Percentiles rank a stretch among this genome's conserved stretches.
Conservation (phyloP, 768 basidiomycete genomes). For the Phanerochaete carnosa region DNA sequence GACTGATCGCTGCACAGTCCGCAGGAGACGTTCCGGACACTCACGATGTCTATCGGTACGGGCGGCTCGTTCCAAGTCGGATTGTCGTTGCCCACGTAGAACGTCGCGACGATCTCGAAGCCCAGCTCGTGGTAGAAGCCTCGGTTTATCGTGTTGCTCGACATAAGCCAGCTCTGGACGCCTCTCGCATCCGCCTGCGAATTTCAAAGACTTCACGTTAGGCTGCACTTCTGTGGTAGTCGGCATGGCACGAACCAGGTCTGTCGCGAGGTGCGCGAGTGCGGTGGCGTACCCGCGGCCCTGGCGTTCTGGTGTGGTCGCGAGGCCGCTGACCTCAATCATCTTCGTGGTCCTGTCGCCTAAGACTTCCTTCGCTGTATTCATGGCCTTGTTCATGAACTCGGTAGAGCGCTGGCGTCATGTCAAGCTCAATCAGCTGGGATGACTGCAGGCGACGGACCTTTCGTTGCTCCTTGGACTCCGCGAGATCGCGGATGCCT, state of each 20-base stretch:
- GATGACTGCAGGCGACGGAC: not conserved
- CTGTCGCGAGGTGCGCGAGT: not conserved
- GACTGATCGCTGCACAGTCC: too few relatives aligned
- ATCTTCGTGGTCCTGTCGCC: not conserved
- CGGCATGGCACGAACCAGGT: not conserved
- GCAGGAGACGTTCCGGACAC: not conserved
- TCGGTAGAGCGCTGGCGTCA: not conserved
- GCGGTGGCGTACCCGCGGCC: constrained; percentile 9
- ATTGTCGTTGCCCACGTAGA: constrained; percentile 12
- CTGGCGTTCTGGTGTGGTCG: not conserved
- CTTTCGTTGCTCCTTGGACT: not conserved
- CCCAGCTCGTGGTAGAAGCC: constrained; percentile 16
- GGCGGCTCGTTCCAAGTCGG: constrained; percentile 13
- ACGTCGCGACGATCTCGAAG: constrained; percentile 9
- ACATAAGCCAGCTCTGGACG: constrained; percentile 5
- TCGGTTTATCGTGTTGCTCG: constrained; percentile 12
- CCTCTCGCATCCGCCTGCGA: constrained; percentile 15
- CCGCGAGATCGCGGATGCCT: not conserved
- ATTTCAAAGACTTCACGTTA: too few relatives aligned
- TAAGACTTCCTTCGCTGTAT: not conserved
- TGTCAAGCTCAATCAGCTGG: not conserved
- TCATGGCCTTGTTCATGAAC: not conserved
- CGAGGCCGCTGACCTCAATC: not conserved
- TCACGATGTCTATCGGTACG: constrained; percentile 10
- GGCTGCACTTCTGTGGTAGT: too few relatives aligned